phyloP scores from a whole-genome alignment of 805 yeast species.

The Blastobotrys muscicola region DNA sequence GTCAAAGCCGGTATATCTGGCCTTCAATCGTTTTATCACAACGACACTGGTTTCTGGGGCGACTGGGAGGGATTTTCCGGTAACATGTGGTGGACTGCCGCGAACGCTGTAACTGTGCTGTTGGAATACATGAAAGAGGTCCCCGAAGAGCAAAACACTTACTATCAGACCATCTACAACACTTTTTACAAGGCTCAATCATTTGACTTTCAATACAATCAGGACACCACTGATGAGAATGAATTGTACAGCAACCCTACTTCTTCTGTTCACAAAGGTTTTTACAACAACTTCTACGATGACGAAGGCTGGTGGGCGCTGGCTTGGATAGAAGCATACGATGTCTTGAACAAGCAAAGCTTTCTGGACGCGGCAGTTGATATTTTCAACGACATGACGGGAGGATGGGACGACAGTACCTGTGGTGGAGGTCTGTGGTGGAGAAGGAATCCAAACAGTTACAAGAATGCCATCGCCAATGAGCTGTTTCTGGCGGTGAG shows the following conservation, averaged over 20 bases:
- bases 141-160: not conserved
- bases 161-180: not conserved
- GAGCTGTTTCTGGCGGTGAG: constrained; percentile 9
- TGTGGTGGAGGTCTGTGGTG: constrained; percentile 14
- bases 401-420: constrained; percentile 7
- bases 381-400: constrained; percentile 6
- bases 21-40: too few species aligned
- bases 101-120: constrained; percentile 1
- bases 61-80: constrained; percentile 1
- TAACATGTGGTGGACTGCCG: constrained; percentile 8
- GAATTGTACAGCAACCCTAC: constrained; percentile 1
- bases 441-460: constrained; percentile 3
- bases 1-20: too few species aligned
- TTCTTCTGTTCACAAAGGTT: constrained; percentile 6
- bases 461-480: constrained; percentile 12
- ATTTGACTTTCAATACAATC: not conserved
- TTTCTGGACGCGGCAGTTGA: constrained; percentile 7
- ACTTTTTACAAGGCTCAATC: constrained; percentile 2
- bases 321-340: constrained; percentile 12
- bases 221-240: not conserved
- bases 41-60: not conserved
- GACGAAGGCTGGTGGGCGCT: constrained; percentile 15
- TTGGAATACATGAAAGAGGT: not conserved
- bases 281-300: constrained; percentile 9
- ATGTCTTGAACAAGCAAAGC: constrained; percentile 4